Conservation (phyloP, 495 filamentous ascomycete genomes). For the Tuber calosporum region DNA sequence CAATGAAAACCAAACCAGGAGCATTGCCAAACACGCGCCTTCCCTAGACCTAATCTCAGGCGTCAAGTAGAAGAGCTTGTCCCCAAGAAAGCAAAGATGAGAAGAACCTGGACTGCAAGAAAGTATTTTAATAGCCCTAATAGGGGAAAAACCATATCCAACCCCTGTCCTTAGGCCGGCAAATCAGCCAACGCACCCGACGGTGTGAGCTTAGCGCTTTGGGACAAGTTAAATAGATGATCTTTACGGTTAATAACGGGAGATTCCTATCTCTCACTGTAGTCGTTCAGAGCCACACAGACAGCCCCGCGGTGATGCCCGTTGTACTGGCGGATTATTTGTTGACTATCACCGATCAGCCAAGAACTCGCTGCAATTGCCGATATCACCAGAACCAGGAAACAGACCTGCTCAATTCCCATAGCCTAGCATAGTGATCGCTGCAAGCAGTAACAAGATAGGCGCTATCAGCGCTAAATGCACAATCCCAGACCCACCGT, state of each 20-base stretch:
- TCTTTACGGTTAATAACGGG: not conserved
- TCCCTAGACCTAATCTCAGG: not conserved
- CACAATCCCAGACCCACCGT: conserved; percentile 99
- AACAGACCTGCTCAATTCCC: conserved; percentile 63
- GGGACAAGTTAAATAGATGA: not conserved
- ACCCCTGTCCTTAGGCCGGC: not conserved
- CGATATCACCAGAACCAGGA: not conserved
- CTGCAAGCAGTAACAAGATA: conserved; percentile 97
- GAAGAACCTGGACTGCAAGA: not conserved
- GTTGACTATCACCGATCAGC: conserved; percentile 51
- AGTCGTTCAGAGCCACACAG: conserved; percentile 95
- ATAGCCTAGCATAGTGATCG: conserved; percentile 94
- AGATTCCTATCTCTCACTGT: conserved; percentile 58
- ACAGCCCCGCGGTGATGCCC: conserved; percentile 93
- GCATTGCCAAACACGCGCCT: not conserved
- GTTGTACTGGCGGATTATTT: conserved; percentile 94
- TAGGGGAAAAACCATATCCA: not conserved
- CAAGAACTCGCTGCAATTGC: not conserved
- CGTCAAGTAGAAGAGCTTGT: not conserved
- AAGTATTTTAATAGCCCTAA: not conserved
- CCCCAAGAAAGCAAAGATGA: not conserved
- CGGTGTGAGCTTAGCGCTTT: not conserved
- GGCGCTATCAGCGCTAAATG: conserved; percentile 91
- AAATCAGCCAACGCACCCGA: not conserved
- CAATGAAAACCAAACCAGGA: not conserved